Evolutionary conservation across 2,329 filamentous ascomycete genomes (phyloP), one percentile per base, ranked within the genome.

Genomic region (Colletotrichum sp.): DNA sequence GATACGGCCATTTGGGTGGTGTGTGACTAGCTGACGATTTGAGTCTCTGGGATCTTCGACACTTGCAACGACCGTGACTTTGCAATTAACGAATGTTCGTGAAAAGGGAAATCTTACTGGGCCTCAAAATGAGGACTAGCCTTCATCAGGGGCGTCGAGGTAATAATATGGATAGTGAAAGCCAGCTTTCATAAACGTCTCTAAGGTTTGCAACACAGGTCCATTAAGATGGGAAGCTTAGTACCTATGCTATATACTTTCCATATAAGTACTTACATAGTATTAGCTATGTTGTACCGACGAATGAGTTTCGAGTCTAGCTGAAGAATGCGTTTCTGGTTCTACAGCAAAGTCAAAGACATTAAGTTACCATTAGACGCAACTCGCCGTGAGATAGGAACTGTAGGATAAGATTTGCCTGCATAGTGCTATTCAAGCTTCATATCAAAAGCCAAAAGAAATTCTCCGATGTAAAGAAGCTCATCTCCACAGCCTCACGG

Each of bases 51-150:
- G 43, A 48, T 4, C 43, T 12, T 48, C 3, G 10, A 48, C 15
- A 13, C 0, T 21, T 21, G 43, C 43, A 48, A 48, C 0, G 6
- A 21, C 3, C 1, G 43, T 3, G 12, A 3, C n/a, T 1, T 1
- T 21, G 43, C 1, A 21, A 13, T 0, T 21, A 52, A 52, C n/a
- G 43, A 3, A 13, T 21, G 6, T 13, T 52, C 18, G 39, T 48
- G 18, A 48, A 12, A 0, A 48, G 39, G 0, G 39, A 0, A n/a
- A n/a, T 48, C 39, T n/a, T 48, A n/a, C 5, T 48, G 18, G 39
- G 39, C 9, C 18, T 48, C 10, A 3, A n/a, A 48, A n/a, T 12
- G 18, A 48, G 2, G 18, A 0, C 8, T 48, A n/a, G 39, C 18
- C 16, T 0, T n/a, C 1, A 0, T 9, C 2, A 6, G 39, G 39